Evolutionary conservation across 306 rosid genomes (phyloP).

Genomic region (Cucumis cinereus): DNA sequence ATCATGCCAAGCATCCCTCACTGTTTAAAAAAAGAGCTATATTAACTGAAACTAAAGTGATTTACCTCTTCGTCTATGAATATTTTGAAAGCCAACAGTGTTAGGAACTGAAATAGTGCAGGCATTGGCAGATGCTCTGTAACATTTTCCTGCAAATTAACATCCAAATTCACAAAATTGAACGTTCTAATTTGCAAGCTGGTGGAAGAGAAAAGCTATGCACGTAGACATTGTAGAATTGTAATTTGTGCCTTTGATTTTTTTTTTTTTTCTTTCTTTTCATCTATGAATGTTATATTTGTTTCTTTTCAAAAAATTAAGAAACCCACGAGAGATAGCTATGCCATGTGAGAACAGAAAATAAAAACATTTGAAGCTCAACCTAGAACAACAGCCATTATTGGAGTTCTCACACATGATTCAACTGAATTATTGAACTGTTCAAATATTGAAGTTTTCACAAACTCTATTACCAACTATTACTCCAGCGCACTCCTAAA

Average conservation of each 20-base stretch:
- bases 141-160: constrained; percentile 41
- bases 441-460: not conserved
- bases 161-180: constrained; percentile 18
- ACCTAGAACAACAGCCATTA: not conserved
- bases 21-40: not conserved
- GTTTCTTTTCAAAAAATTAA: not conserved
- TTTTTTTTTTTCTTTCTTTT: not conserved
- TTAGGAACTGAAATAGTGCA: constrained; percentile 61
- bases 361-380: not conserved
- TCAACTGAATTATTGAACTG: not conserved
- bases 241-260: not conserved
- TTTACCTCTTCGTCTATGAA: constrained; percentile 53
- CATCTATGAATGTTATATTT: not conserved
- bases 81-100: constrained; percentile 59
- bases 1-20: not conserved
- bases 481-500: not conserved
- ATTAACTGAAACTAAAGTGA: constrained; percentile 1
- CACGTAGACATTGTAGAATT: not conserved
- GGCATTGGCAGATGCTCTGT: constrained; percentile 67
- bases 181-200: constrained; percentile 1
- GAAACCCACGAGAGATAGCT: not conserved
- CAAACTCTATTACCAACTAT: not conserved
- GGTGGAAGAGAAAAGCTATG: not conserved
- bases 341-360: not conserved
- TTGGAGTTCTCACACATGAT: not conserved